Conservation (phyloP, 1,284 basidiomycete species). For the Trichosporon faecale region DNA sequence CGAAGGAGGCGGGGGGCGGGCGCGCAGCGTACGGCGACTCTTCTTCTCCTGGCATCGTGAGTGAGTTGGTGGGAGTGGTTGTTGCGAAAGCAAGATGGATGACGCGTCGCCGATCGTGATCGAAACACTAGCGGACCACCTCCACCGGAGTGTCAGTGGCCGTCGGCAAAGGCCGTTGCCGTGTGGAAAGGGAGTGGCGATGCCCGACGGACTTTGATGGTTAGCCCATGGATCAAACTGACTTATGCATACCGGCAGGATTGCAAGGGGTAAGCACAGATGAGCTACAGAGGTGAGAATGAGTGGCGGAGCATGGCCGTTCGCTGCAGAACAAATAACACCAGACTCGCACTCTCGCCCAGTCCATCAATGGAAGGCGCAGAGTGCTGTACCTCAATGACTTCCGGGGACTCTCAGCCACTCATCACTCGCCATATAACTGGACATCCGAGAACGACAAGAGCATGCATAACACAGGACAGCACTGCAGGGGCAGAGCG, state of each 20-base stretch:
- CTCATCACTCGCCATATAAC: too few relatives aligned
- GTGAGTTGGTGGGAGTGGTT: neutral
- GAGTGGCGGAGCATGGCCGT: too few relatives aligned
- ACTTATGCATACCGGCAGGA: too few relatives aligned
- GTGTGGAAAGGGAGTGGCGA: neutral
- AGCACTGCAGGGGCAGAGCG: too few relatives aligned
- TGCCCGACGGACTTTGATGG: neutral
- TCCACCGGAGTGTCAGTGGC: neutral
- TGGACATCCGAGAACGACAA: too few relatives aligned
- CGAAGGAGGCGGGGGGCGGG: conserved; percentile 15
- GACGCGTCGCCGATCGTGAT: neutral
- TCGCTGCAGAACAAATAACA: too few relatives aligned
- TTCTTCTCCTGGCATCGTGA: neutral
- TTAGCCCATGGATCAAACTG: neutral
- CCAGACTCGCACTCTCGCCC: too few relatives aligned
- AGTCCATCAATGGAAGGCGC: too few relatives aligned
- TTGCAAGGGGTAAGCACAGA: too few relatives aligned
- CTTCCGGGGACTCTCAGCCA: too few relatives aligned
- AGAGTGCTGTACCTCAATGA: too few relatives aligned
- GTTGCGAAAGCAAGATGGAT: neutral
- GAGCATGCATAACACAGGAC: too few relatives aligned
- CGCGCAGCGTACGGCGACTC: conserved; percentile 18
- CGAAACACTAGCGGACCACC: neutral
- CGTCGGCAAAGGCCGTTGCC: neutral
- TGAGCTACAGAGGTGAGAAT: neutral